Evolutionary conservation across 75 land plant genomes (phyloP).

Genomic region (Sequoia sempervirens): DNA sequence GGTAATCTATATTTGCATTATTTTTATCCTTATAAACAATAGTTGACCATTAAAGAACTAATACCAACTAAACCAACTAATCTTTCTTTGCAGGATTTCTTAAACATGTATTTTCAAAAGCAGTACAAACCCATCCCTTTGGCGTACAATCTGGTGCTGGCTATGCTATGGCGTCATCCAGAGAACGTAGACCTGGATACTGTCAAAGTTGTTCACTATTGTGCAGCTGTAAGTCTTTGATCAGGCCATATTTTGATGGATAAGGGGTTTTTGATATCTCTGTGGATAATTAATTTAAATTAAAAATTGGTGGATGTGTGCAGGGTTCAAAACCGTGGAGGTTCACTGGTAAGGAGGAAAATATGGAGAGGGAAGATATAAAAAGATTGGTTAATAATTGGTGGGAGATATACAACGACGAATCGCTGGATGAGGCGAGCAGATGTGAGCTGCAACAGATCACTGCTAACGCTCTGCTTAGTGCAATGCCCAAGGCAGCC

Average conservation of each 20-base stretch:
- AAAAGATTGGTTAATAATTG: too few relatives aligned
- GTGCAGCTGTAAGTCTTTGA: neutral
- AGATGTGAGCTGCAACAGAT: neutral
- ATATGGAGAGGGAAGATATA: too few relatives aligned
- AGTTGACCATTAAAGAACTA: neutral
- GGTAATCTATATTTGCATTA: too few relatives aligned
- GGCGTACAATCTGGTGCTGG: neutral
- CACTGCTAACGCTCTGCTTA: neutral
- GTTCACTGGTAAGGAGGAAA: too few relatives aligned
- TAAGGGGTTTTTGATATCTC: too few relatives aligned
- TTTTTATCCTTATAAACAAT: slow-evolving; percentile 22
- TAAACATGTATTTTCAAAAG: slow-evolving; percentile 54
- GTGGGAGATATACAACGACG: too few relatives aligned
- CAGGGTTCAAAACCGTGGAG: too few relatives aligned
- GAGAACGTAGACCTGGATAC: neutral
- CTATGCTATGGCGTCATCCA: neutral
- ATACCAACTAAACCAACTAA: too few relatives aligned
- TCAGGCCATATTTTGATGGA: neutral
- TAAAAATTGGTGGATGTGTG: too few relatives aligned
- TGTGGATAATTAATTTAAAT: too few relatives aligned
- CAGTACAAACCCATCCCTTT: slow-evolving; percentile 33
- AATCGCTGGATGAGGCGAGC: neutral
- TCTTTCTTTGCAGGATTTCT: slow-evolving; percentile 42
- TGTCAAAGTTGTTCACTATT: slow-evolving; percentile 3
- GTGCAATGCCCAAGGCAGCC: neutral